Evolutionary conservation across 345 rosid genomes (phyloP).

Genomic region (Citrus mangshanensis): DNA sequence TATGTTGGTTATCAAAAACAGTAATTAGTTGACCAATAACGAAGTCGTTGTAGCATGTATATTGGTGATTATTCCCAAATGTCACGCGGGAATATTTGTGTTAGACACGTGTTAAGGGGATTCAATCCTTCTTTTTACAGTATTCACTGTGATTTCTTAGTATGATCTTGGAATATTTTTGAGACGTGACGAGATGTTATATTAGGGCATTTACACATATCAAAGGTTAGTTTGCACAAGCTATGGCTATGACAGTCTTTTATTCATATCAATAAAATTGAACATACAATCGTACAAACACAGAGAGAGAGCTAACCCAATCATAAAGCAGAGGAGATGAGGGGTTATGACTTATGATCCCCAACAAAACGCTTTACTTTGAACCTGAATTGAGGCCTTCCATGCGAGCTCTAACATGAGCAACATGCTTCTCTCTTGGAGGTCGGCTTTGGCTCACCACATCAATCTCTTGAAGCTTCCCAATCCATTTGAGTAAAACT

Average conservation of each 20-base stretch:
- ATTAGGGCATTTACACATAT: too few relatives aligned
- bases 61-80: too few relatives aligned
- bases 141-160: too few relatives aligned
- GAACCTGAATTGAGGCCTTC: background rate
- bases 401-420: background rate
- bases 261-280: background rate
- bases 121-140: too few relatives aligned
- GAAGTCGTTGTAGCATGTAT: too few relatives aligned
- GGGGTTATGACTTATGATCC: background rate
- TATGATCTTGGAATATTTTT: too few relatives aligned
- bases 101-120: too few relatives aligned
- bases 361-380: background rate
- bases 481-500: slow-evolving; percentile 21
- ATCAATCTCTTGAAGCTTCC: slow-evolving; percentile 9
- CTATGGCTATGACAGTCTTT: background rate
- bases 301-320: background rate
- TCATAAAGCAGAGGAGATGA: background rate
- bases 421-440: slow-evolving; percentile 19
- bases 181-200: too few relatives aligned
- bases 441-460: slow-evolving; percentile 12
- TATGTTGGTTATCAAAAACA: too few relatives aligned
- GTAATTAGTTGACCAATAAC: too few relatives aligned
- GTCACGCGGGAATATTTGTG: too few relatives aligned
- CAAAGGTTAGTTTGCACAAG: too few relatives aligned
- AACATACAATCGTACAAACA: background rate